These are phyloP conservation scores for Cryptococcus sp. DNA, from an alignment of 1,284 basidiomycete species.

Conservation along the genomic window DNA sequence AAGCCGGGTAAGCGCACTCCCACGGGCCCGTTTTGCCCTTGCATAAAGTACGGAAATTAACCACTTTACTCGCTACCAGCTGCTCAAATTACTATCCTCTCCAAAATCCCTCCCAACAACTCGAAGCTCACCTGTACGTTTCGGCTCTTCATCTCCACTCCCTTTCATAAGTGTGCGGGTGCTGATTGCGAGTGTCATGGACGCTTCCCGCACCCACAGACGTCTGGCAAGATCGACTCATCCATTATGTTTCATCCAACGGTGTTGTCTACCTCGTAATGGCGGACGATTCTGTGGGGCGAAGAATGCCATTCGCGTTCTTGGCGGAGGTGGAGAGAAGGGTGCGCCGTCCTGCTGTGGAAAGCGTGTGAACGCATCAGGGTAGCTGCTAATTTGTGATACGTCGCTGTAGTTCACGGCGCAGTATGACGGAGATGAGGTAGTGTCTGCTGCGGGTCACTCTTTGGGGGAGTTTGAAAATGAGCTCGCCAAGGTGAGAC, in stretches of 20 bases:
- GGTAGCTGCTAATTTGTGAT: not conserved
- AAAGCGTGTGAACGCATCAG: not conserved
- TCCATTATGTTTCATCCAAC: conserved; percentile 88
- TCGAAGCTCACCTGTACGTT: conserved; percentile 77
- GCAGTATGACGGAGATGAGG: conserved; percentile 50
- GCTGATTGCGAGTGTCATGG: not conserved
- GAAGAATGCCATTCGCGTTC: conserved; percentile 92
- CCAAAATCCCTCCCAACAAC: conserved; percentile 90
- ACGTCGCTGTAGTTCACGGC: conserved; percentile 57
- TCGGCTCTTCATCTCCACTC: not conserved
- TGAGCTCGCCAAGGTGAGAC: conserved; percentile 53
- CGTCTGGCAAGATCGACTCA: conserved; percentile 92
- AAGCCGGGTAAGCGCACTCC: conserved; percentile 62
- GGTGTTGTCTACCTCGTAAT: conserved; percentile 87
- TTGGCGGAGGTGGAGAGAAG: conserved; percentile 77
- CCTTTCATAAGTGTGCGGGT: not conserved
- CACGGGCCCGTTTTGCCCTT: not conserved
- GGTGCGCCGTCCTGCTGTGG: conserved; percentile 41
- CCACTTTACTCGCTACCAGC: conserved; percentile 14
- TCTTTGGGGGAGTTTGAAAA: conserved; percentile 51
- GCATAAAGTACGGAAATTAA: too few relatives aligned
- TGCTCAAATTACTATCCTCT: conserved; percentile 88
- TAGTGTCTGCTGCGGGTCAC: conserved; percentile 50
- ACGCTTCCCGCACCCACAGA: conserved; percentile 50
- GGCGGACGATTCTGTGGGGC: conserved; percentile 84